Evolutionary conservation across 2,329 filamentous ascomycete species (phyloP).

Genomic region (Chaetomium sp.): DNA sequence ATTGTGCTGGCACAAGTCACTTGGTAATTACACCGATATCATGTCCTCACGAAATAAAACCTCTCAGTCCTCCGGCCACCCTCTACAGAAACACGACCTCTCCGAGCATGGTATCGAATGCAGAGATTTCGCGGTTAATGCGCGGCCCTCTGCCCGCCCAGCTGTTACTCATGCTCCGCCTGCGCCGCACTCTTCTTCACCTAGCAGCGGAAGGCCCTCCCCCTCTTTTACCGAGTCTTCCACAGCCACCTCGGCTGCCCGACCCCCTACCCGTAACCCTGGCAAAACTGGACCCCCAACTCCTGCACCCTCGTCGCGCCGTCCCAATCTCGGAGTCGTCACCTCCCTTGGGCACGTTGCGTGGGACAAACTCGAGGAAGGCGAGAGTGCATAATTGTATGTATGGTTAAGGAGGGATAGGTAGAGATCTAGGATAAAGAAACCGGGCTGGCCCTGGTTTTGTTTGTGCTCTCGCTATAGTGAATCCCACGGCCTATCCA

Average conservation of each 20-base stretch:
- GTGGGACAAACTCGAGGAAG: not conserved
- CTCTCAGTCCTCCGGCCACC: too few relatives aligned
- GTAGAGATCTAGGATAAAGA: not conserved
- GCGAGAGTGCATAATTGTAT: not conserved
- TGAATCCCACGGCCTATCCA: too few relatives aligned
- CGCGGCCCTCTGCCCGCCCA: too few relatives aligned
- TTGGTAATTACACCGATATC: not conserved
- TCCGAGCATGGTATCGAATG: too few relatives aligned
- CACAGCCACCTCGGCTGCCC: not conserved
- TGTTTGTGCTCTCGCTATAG: not conserved
- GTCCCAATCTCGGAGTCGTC: not conserved
- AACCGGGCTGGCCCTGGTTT: not conserved
- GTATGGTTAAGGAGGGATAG: not conserved
- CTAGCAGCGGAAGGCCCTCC: not conserved
- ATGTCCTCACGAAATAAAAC: not conserved
- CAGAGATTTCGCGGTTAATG: too few relatives aligned
- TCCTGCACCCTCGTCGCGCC: not conserved
- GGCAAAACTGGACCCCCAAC: not conserved
- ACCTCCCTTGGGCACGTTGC: not conserved
- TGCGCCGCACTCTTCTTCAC: not conserved
- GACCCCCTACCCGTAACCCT: not conserved
- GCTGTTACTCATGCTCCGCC: not conserved
- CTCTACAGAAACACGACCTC: too few relatives aligned
- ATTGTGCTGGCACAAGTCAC: constrained; percentile 1
- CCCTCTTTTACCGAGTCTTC: not conserved